A percentile compares a stretch with the other conserved stretches of the same genome.
Conservation (phyloP, 768 basidiomycete genomes). For the Lentinula aciculospora region DNA sequence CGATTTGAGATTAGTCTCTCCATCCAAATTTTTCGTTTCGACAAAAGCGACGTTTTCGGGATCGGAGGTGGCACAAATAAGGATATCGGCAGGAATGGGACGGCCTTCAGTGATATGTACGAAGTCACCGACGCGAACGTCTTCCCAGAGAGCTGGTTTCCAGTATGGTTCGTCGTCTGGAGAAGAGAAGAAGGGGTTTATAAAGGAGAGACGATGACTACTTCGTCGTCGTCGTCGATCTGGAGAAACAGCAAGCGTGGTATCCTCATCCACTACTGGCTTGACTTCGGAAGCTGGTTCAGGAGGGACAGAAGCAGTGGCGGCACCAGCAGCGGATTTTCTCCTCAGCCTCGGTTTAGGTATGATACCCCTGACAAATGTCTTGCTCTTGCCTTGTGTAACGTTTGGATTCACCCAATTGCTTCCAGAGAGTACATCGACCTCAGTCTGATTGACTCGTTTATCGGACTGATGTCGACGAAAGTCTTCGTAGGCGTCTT, state of each 20-base stretch:
- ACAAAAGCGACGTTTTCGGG: conserved; percentile 60
- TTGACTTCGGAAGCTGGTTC: background rate
- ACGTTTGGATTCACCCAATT: conserved; percentile 70
- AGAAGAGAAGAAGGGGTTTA: background rate
- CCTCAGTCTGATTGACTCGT: conserved; percentile 69
- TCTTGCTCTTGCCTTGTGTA: conserved; percentile 65
- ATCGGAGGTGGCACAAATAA: conserved; percentile 56
- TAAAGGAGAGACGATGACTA: conserved; percentile 12
- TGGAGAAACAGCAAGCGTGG: background rate
- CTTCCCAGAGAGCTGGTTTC: conserved; percentile 73
- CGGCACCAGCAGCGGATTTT: background rate
- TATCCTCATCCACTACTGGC: background rate
- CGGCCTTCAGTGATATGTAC: conserved; percentile 69
- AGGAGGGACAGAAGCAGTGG: background rate
- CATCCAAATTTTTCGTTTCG: conserved; percentile 96
- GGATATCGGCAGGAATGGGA: conserved; percentile 64
- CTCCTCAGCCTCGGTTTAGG: background rate
- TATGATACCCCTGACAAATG: conserved; percentile 66
- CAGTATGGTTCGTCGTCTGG: conserved; percentile 36
- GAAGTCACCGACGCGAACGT: conserved; percentile 86
- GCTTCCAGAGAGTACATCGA: conserved; percentile 64
- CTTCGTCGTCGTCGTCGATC: conserved; percentile 27
- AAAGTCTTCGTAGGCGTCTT: conserved; percentile 96
- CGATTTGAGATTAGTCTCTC: conserved; percentile 97
- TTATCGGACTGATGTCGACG: conserved; percentile 96